phyloP scores from a whole-genome alignment of 179 eudicot genomes.

The Beta macrorhiza region DNA sequence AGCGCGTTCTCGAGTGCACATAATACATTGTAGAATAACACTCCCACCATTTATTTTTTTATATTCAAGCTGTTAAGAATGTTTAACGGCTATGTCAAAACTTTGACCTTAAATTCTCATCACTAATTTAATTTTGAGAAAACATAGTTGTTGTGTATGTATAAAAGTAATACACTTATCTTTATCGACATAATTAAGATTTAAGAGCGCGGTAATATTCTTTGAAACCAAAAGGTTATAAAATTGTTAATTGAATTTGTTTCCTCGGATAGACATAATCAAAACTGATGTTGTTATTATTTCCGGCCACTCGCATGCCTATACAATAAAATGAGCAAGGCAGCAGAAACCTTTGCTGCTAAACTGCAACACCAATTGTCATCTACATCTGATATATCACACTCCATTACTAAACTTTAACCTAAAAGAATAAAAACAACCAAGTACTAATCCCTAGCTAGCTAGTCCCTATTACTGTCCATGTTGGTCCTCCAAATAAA shows the following conservation, averaged over 20 bases:
- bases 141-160: too few relatives aligned
- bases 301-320: neutral
- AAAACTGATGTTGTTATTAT: neutral
- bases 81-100: too few relatives aligned
- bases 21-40: too few relatives aligned
- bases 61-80: too few relatives aligned
- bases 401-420: neutral
- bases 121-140: too few relatives aligned
- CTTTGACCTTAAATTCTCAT: too few relatives aligned
- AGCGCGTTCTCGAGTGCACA: too few relatives aligned
- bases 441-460: neutral
- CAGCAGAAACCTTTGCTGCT: neutral
- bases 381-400: constrained; percentile 3
- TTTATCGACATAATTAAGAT: too few relatives aligned
- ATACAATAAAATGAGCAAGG: constrained; percentile 9
- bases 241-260: neutral
- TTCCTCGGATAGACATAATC: neutral
- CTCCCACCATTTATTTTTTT: too few relatives aligned
- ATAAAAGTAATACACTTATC: too few relatives aligned
- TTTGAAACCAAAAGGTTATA: neutral
- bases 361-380: neutral
- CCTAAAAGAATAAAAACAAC: too few relatives aligned
- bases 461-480: neutral
- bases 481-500: neutral
- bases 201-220: too few relatives aligned